A percentile compares a stretch with the other conserved stretches of the same genome.
Conservation (phyloP, 345 rosid genomes). For the Pugionium dolabratum region DNA sequence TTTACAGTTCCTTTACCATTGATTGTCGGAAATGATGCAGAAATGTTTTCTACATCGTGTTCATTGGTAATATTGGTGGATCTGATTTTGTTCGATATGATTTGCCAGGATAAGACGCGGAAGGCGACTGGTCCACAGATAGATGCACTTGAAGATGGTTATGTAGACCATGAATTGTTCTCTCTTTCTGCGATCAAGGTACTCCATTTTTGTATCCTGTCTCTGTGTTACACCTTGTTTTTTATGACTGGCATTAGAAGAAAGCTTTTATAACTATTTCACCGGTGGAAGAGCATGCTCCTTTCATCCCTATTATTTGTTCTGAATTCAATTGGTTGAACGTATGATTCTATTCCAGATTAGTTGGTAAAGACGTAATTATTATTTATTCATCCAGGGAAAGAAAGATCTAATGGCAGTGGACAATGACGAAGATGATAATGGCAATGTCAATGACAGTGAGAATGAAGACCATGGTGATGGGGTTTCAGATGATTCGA, state of each 20-base stretch:
- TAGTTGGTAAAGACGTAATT: background rate
- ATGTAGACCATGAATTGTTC: slow-evolving; percentile 70
- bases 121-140: slow-evolving; percentile 77
- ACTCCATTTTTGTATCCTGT: slow-evolving; percentile 9
- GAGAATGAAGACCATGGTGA: slow-evolving; percentile 53
- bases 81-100: slow-evolving; percentile 4
- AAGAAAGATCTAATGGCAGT: slow-evolving; percentile 82
- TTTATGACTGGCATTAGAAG: background rate
- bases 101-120: slow-evolving; percentile 75
- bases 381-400: slow-evolving; percentile 52
- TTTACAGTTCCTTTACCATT: background rate
- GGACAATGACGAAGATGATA: slow-evolving; percentile 60
- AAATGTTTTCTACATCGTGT: background rate
- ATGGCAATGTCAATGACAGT: slow-evolving; percentile 45
- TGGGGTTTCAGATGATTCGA: slow-evolving; percentile 46
- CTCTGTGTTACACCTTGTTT: background rate
- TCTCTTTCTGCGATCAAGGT: slow-evolving; percentile 96
- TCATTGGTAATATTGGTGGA: background rate
- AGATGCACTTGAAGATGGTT: slow-evolving; percentile 86
- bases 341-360: background rate
- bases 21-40: background rate
- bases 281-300: background rate
- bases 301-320: background rate
- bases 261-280: slow-evolving; percentile 1
- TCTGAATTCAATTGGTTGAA: slow-evolving; percentile 8